phyloP scores from a whole-genome alignment of 2,329 filamentous ascomycete genomes.

The Aspergillus sp. region DNA sequence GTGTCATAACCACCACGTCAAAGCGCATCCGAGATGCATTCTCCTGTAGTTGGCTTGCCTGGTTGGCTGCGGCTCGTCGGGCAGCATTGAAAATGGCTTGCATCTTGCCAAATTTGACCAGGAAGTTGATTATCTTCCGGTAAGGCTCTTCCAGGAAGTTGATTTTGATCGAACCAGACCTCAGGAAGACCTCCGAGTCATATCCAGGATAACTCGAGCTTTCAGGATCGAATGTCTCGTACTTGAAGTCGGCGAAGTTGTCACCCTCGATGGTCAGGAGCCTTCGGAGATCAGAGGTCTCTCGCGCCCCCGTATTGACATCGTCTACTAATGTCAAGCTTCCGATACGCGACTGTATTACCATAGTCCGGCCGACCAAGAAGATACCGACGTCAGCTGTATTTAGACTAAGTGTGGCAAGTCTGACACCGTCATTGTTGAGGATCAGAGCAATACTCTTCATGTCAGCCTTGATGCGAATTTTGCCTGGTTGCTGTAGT shows the following conservation, averaged over 20 bases:
- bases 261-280: constrained; percentile 94
- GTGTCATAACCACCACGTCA: constrained; percentile 89
- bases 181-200: constrained; percentile 86
- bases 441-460: constrained; percentile 93
- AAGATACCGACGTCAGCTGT: constrained; percentile 92
- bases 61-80: constrained; percentile 88
- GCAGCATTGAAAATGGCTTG: constrained; percentile 98
- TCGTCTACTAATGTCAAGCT: constrained; percentile 90
- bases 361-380: constrained; percentile 82
- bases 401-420: constrained; percentile 90
- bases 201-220: constrained; percentile 87
- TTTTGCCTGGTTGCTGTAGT: constrained; percentile 65
- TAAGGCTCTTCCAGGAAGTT: constrained; percentile 98
- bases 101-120: constrained; percentile 99
- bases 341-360: constrained; percentile 82
- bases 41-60: constrained; percentile 91
- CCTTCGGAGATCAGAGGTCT: constrained; percentile 78
- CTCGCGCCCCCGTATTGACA: constrained; percentile 85
- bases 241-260: constrained; percentile 94
- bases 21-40: constrained; percentile 90
- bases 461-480: constrained; percentile 89
- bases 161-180: constrained; percentile 92
- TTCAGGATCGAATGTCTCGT: constrained; percentile 86
- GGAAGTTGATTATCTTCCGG: constrained; percentile 95
- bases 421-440: constrained; percentile 94